Percentiles rank a stretch among this genome's conserved stretches.
phyloP scores from a whole-genome alignment of 2,329 filamentous ascomycete genomes.

The Pezicula rhizophila region DNA sequence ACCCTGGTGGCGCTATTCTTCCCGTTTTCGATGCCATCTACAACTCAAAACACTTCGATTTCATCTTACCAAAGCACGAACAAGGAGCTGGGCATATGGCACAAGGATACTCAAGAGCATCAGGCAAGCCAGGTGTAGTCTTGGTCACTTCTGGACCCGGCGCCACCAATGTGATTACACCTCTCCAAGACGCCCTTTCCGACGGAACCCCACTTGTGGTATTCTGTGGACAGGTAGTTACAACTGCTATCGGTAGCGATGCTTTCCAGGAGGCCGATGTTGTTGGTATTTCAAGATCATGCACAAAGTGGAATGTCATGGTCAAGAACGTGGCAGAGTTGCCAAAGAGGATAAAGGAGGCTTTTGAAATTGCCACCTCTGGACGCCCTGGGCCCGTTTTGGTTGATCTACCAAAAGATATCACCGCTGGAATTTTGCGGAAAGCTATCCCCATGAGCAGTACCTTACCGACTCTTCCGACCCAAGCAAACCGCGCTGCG shows the following conservation, averaged over 20 bases:
- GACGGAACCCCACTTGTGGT: conserved; percentile 96
- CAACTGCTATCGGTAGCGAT: conserved; percentile 85
- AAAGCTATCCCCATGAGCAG: conserved; percentile 68
- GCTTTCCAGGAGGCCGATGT: conserved; percentile 97
- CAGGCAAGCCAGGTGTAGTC: conserved; percentile 90
- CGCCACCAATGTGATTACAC: conserved; percentile 93
- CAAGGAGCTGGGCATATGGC: conserved; percentile 99
- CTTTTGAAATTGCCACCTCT: conserved; percentile 94
- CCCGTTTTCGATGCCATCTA: conserved; percentile 98
- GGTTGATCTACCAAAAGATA: conserved; percentile 93
- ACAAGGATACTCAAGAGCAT: conserved; percentile 90
- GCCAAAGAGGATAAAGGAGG: conserved; percentile 90
- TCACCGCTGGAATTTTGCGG: conserved; percentile 78
- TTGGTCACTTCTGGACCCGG: conserved; percentile 95
- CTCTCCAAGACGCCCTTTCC: conserved; percentile 91
- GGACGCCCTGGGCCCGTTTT: conserved; percentile 91
- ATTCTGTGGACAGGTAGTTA: conserved; percentile 89
- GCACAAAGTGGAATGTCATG: conserved; percentile 99
- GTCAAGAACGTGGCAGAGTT: conserved; percentile 92
- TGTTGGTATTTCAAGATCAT: conserved; percentile 85
- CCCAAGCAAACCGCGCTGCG: conserved; percentile 77
- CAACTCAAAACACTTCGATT: conserved; percentile 95
- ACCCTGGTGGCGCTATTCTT: conserved; percentile 92
- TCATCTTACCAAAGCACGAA: conserved; percentile 91
- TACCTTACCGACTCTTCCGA: conserved; percentile 67